A percentile compares a stretch with the other conserved stretches of the same genome.
These are phyloP conservation scores for Pugionium dolabratum DNA, from an alignment of 345 rosid genomes.

Conservation along the genomic window DNA sequence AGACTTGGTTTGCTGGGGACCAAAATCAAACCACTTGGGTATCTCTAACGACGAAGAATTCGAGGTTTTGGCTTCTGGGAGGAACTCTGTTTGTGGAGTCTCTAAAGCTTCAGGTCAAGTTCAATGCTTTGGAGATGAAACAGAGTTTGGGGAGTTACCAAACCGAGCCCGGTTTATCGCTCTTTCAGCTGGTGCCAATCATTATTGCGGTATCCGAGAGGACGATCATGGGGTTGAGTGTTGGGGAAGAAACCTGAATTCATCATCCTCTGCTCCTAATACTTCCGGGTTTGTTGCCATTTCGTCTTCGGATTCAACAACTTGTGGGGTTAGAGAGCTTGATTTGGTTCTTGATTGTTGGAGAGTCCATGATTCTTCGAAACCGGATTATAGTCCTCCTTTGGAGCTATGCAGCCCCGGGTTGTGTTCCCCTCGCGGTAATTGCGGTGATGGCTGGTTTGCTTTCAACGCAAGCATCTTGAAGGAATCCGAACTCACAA, in stretches of 20 bases:
- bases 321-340: slow-evolving; percentile 78
- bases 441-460: slow-evolving; percentile 59
- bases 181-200: slow-evolving; percentile 68
- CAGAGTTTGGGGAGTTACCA: slow-evolving; percentile 47
- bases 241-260: slow-evolving; percentile 67
- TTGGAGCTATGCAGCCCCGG: slow-evolving; percentile 90
- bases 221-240: slow-evolving; percentile 86
- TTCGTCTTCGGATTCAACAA: slow-evolving; percentile 78
- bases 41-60: slow-evolving; percentile 44
- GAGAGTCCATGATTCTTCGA: slow-evolving; percentile 52
- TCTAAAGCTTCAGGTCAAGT: slow-evolving; percentile 52
- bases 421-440: slow-evolving; percentile 53
- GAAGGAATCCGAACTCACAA: slow-evolving; percentile 70
- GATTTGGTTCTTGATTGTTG: slow-evolving; percentile 95
- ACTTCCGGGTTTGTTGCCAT: slow-evolving; percentile 77
- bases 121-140: slow-evolving; percentile 69
- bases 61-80: slow-evolving; percentile 66
- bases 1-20: slow-evolving; percentile 85
- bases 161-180: slow-evolving; percentile 53
- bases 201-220: slow-evolving; percentile 76
- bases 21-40: slow-evolving; percentile 53
- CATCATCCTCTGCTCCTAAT: slow-evolving; percentile 56
- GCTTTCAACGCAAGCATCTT: slow-evolving; percentile 85
- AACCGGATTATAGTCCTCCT: slow-evolving; percentile 68
- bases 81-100: slow-evolving; percentile 67